phyloP scores from a whole-genome alignment of 495 filamentous ascomycete species.

The Delitschia confertaspora region DNA sequence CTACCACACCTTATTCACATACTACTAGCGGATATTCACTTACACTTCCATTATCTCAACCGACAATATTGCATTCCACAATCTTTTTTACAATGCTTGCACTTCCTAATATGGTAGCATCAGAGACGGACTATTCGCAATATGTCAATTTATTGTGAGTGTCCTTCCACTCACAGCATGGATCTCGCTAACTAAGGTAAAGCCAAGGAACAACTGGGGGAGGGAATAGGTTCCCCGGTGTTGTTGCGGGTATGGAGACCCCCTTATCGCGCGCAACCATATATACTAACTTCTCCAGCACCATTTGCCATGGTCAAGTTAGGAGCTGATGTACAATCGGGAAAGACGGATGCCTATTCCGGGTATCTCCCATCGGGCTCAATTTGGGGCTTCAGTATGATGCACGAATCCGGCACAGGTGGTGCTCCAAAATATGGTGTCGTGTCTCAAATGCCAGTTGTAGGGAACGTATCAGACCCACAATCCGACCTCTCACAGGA shows the following conservation, averaged over 20 bases:
- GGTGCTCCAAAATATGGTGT: constrained; percentile 69
- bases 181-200: constrained; percentile 5
- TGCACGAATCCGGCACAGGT: constrained; percentile 68
- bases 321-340: constrained; percentile 52
- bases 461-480: constrained; percentile 47
- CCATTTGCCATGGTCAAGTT: constrained; percentile 67
- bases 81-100: too few species aligned
- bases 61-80: too few species aligned
- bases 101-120: too few species aligned
- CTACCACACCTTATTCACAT: too few species aligned
- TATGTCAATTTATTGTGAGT: constrained; percentile 40
- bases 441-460: constrained; percentile 55
- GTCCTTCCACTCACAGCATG: constrained; percentile 22
- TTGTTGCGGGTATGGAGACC: constrained; percentile 33
- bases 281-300: too few species aligned
- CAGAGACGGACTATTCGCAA: constrained; percentile 36
- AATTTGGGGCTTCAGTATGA: constrained; percentile 61
- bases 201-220: constrained; percentile 35
- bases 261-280: background rate
- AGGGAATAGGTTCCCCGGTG: constrained; percentile 64
- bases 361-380: constrained; percentile 50
- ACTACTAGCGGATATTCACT: too few species aligned
- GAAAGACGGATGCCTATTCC: constrained; percentile 53
- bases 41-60: too few species aligned
- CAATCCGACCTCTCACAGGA: constrained; percentile 48